Evolutionary conservation across 202 grass and related monocot species (phyloP).

Genomic region (Carex arenaria): DNA sequence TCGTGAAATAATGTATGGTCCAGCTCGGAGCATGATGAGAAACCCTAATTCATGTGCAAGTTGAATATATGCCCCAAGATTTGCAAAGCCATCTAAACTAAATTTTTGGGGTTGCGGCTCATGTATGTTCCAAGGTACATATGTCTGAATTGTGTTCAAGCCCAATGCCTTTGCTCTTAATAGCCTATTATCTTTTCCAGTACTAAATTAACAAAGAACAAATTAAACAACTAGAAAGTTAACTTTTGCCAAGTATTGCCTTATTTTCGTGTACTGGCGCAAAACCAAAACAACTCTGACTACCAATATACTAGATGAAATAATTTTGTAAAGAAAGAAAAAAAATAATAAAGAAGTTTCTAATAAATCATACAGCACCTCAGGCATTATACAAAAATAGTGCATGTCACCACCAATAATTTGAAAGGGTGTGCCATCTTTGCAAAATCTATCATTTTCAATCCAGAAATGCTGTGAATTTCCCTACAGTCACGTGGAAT

Average conservation of each 20-base stretch:
- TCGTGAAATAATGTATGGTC: constrained; percentile 88
- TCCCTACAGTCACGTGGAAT: too few relatives aligned
- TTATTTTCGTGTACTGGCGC: background rate
- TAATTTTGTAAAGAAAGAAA: background rate
- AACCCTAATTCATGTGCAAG: constrained; percentile 83
- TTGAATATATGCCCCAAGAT: constrained; percentile 73
- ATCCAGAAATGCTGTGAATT: too few relatives aligned
- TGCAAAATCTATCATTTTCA: too few relatives aligned
- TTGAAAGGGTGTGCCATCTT: too few relatives aligned
- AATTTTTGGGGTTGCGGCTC: constrained; percentile 63
- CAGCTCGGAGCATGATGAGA: constrained; percentile 79
- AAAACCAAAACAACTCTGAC: background rate
- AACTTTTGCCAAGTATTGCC: background rate
- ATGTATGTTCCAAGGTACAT: constrained; percentile 97
- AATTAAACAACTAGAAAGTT: background rate
- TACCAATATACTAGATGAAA: background rate
- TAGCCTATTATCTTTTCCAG: constrained; percentile 84
- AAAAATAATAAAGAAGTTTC: background rate
- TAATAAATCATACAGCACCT: too few relatives aligned
- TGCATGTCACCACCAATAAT: too few relatives aligned
- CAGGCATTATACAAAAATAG: too few relatives aligned
- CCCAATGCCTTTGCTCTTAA: constrained; percentile 88
- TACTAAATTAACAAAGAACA: constrained; percentile 52
- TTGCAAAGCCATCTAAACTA: constrained; percentile 59
- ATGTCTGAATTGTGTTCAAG: constrained; percentile 91